Percentiles rank a stretch among this genome's conserved stretches.
These are phyloP conservation scores for Erodium texanum DNA, from an alignment of 441 rosid genomes.

Conservation along the genomic window DNA sequence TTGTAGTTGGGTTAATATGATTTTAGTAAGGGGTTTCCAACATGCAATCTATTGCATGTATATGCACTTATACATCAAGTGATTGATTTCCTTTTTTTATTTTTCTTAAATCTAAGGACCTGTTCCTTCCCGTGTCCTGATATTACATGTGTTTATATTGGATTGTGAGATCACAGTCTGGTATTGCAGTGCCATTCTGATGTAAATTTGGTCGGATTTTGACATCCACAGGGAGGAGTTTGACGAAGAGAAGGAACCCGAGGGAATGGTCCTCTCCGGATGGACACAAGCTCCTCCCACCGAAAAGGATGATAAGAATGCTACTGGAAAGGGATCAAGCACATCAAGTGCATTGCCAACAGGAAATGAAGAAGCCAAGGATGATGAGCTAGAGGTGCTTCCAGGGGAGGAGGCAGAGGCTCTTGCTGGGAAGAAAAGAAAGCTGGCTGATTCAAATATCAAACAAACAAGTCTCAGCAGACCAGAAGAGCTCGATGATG, in stretches of 20 bases:
- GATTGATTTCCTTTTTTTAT: no score
- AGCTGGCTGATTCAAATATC: slow-evolving; percentile 23
- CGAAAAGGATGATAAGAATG: slow-evolving; percentile 37
- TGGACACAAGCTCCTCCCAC: slow-evolving; percentile 55
- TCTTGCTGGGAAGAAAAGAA: slow-evolving; percentile 50
- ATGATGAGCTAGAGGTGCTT: no score
- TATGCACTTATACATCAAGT: no score
- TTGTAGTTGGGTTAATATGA: no score
- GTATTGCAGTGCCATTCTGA: no score
- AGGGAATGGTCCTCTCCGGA: slow-evolving; percentile 87
- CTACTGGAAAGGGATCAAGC: slow-evolving; percentile 40
- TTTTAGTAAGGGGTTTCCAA: no score
- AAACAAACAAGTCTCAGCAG: slow-evolving; percentile 28
- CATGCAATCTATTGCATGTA: no score
- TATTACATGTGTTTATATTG: no score
- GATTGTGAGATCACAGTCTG: no score
- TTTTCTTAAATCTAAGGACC: no score
- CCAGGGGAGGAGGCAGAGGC: slow-evolving; percentile 11
- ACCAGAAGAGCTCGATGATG: slow-evolving; percentile 47
- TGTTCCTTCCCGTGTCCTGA: no score
- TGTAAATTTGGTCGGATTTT: no score
- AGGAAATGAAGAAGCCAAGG: slow-evolving; percentile 13
- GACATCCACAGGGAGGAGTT: slow-evolving; percentile 72
- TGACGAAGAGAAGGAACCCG: slow-evolving; percentile 93
- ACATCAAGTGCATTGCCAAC: slow-evolving; percentile 26